phyloP scores from a whole-genome alignment of 441 rosid genomes.

The Biscutella laevigata region DNA sequence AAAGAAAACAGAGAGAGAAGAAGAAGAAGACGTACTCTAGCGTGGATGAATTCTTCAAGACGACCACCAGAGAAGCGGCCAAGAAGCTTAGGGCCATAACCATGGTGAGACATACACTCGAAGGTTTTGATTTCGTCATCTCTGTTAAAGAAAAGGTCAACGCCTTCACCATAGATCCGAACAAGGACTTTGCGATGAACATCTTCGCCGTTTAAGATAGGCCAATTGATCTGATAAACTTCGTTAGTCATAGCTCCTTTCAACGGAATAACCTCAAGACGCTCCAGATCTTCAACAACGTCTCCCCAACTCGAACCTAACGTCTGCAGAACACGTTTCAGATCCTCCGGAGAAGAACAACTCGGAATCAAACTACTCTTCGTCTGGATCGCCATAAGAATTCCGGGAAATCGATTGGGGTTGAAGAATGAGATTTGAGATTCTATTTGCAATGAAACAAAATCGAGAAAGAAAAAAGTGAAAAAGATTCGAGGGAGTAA shows the following conservation, averaged over 20 bases:
- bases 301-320: conserved; percentile 40
- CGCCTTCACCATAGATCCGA: conserved; percentile 62
- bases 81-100: conserved; percentile 65
- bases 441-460: neutral
- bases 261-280: conserved; percentile 35
- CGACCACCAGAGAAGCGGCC: conserved; percentile 53
- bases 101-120: conserved; percentile 58
- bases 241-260: conserved; percentile 51
- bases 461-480: neutral
- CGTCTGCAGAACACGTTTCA: conserved; percentile 29
- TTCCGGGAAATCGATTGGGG: no score
- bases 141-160: conserved; percentile 54
- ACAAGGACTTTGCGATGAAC: conserved; percentile 42
- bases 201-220: conserved; percentile 28
- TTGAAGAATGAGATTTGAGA: neutral
- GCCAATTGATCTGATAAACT: conserved; percentile 48
- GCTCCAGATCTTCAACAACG: conserved; percentile 32
- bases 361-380: conserved; percentile 10
- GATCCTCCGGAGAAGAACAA: conserved; percentile 33
- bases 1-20: neutral
- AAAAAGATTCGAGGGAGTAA: conserved; percentile 2
- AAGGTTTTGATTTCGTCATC: conserved; percentile 52
- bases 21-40: conserved; percentile 34
- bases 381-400: conserved; percentile 22
- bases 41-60: conserved; percentile 67